phyloP scores from a whole-genome alignment of 1,139 yeast species.

The Kodamaea sp. region DNA sequence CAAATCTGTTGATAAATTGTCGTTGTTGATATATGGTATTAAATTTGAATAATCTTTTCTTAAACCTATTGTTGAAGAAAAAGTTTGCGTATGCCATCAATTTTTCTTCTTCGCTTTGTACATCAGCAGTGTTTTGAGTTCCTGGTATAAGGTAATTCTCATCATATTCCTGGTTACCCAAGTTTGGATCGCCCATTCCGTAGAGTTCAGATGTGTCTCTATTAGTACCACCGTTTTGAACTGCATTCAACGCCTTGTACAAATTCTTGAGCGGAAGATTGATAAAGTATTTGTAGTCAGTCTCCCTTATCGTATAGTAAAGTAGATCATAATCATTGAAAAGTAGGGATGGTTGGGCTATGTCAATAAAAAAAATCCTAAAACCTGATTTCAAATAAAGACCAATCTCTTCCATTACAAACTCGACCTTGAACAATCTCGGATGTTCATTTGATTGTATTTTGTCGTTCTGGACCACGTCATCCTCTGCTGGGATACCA shows the following conservation, averaged over 20 bases:
- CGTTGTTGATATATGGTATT: slow-evolving; percentile 49
- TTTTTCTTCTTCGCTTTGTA: slow-evolving; percentile 1
- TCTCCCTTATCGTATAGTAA: slow-evolving; percentile 43
- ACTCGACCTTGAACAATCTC: slow-evolving; percentile 38
- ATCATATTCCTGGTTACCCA: slow-evolving; percentile 28
- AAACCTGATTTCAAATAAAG: slow-evolving; percentile 57
- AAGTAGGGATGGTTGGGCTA: slow-evolving; percentile 45
- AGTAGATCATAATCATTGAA: slow-evolving; percentile 47
- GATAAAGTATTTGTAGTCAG: slow-evolving; percentile 43
- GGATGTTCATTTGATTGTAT: slow-evolving; percentile 17
- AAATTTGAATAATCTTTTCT: slow-evolving; percentile 46
- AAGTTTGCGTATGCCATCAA: slow-evolving; percentile 30
- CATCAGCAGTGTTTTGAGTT: slow-evolving; percentile 14
- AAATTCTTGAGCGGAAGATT: slow-evolving; percentile 45
- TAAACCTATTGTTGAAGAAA: slow-evolving; percentile 36
- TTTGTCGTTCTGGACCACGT: background rate
- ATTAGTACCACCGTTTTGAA: slow-evolving; percentile 28
- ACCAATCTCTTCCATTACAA: slow-evolving; percentile 64
- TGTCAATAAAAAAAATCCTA: slow-evolving; percentile 57
- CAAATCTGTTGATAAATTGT: slow-evolving; percentile 47
- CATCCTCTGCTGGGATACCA: slow-evolving; percentile 20
- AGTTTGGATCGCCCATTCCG: slow-evolving; percentile 36
- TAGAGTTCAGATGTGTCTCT: slow-evolving; percentile 19
- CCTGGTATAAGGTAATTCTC: slow-evolving; percentile 9
- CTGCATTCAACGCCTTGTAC: slow-evolving; percentile 40